These are phyloP conservation scores for Malus fusca DNA, from an alignment of 306 rosid genomes.

Conservation along the genomic window DNA sequence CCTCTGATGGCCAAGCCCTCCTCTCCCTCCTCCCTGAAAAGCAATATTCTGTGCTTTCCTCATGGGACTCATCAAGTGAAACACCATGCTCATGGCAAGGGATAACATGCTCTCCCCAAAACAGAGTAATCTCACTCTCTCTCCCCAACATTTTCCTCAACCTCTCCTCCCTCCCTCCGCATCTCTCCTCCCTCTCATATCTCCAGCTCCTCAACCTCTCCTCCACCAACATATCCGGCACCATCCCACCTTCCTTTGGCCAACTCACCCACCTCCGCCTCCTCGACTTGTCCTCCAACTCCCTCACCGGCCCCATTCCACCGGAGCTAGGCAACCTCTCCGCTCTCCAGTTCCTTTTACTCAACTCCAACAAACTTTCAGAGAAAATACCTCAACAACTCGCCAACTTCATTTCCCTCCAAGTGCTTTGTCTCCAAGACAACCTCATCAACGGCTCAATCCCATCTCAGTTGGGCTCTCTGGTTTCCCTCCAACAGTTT, in stretches of 20 bases:
- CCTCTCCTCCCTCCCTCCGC: constrained; percentile 61
- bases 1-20: constrained; percentile 83
- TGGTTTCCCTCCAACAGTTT: constrained; percentile 73
- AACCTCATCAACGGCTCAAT: constrained; percentile 75
- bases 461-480: constrained; percentile 73
- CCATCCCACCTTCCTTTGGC: constrained; percentile 74
- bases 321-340: constrained; percentile 57
- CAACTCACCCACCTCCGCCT: constrained; percentile 60
- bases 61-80: constrained; percentile 75
- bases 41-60: constrained; percentile 53
- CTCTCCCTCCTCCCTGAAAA: constrained; percentile 58
- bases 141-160: constrained; percentile 74
- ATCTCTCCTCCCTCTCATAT: constrained; percentile 67
- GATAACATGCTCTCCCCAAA: constrained; percentile 75
- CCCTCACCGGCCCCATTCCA: constrained; percentile 70
- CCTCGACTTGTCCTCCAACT: constrained; percentile 84
- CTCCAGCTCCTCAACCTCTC: constrained; percentile 91
- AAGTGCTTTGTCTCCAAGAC: constrained; percentile 74
- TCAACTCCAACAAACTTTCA: constrained; percentile 61
- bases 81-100: constrained; percentile 96
- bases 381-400: constrained; percentile 59
- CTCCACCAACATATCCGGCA: constrained; percentile 76
- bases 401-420: constrained; percentile 58
- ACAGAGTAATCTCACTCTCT: constrained; percentile 74
- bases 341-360: constrained; percentile 70